Evolutionary conservation across 352 stramenopile species (phyloP).

Genomic region (Thalassiosira livingstoniorum): DNA sequence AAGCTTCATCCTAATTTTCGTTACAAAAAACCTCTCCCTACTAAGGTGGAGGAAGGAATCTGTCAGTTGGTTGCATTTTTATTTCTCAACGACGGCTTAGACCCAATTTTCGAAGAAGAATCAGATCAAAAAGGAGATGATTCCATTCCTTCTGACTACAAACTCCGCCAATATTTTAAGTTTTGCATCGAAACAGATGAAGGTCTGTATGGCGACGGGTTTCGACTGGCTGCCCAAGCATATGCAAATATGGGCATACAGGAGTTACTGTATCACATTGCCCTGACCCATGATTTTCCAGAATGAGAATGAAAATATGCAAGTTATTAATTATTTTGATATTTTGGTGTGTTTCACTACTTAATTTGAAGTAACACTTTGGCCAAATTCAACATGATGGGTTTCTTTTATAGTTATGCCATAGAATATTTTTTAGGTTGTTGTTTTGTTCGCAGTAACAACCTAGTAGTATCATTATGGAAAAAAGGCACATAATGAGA

Average conservation of each 20-base stretch:
- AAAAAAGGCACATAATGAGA: too few species aligned
- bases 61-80: conserved; percentile 71
- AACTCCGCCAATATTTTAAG: conserved; percentile 75
- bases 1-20: conserved; percentile 74
- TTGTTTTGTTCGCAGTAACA: too few species aligned
- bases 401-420: too few species aligned
- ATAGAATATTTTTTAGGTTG: too few species aligned
- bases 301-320: too few species aligned
- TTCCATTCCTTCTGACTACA: conserved; percentile 60
- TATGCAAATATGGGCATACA: conserved; percentile 75
- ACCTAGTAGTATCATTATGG: too few species aligned
- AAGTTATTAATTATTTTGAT: too few species aligned
- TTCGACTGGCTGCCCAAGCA: conserved; percentile 58
- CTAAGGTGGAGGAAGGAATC: conserved; percentile 72
- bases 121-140: not conserved
- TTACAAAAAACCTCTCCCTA: conserved; percentile 46
- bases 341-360: too few species aligned
- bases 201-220: conserved; percentile 66
- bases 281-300: conserved; percentile 70
- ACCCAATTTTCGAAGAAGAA: conserved; percentile 19
- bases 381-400: too few species aligned
- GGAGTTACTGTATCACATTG: conserved; percentile 71
- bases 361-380: too few species aligned
- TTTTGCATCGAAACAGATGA: conserved; percentile 78
- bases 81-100: conserved; percentile 72